Evolutionary conservation across 208 protist species (phyloP).

Genomic region (Naegleria lovaniensis): DNA sequence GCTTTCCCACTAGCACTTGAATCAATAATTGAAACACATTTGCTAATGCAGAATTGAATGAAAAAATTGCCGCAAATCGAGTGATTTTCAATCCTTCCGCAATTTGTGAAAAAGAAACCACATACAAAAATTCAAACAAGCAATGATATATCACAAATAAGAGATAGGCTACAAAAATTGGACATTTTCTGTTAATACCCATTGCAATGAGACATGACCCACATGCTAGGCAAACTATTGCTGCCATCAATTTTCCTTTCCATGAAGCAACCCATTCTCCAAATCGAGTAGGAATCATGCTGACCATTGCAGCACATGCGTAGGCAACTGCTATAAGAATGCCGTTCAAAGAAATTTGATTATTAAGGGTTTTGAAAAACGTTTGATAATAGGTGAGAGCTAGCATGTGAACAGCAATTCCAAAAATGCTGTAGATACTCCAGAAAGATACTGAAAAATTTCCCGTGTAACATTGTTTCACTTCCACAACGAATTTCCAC

Average conservation of each 20-base stretch:
- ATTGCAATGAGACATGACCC: background rate
- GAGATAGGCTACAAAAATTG: background rate
- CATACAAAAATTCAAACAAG: slow-evolving; percentile 13
- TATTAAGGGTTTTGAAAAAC: background rate
- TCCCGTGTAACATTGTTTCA: background rate
- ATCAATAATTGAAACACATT: background rate
- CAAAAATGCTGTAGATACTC: background rate
- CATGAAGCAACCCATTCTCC: background rate
- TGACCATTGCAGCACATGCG: background rate
- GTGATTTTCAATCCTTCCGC: background rate
- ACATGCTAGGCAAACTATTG: background rate
- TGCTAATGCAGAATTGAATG: background rate
- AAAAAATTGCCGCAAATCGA: slow-evolving; percentile 9
- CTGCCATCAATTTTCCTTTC: background rate
- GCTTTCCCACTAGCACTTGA: background rate
- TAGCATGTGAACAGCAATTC: background rate
- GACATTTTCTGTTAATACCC: background rate
- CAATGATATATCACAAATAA: slow-evolving; percentile 17
- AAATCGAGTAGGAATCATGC: background rate
- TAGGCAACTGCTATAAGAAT: background rate
- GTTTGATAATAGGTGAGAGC: slow-evolving; percentile 13
- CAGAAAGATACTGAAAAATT: background rate
- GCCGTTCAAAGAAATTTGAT: background rate
- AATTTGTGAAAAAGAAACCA: slow-evolving; percentile 1
- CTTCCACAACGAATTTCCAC: background rate